Evolutionary conservation across 257 asterid species (phyloP).

Genomic region (Fraxinus quadrangulata): DNA sequence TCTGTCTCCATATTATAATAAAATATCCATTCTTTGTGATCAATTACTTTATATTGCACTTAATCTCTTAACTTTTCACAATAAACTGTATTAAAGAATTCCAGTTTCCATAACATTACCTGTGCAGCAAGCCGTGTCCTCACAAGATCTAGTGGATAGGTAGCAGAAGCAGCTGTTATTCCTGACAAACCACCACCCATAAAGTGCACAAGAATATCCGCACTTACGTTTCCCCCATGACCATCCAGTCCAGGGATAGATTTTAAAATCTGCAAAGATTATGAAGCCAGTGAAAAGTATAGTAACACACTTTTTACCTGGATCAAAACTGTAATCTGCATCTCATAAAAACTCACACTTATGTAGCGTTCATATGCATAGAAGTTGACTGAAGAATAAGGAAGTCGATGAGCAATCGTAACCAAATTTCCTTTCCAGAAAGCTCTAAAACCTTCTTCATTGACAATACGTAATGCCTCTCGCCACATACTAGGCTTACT

Average conservation of each 20-base stretch:
- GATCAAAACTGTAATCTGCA: background rate
- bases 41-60: too few species aligned
- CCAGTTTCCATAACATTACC: constrained; percentile 32
- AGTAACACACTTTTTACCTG: background rate
- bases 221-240: constrained; percentile 33
- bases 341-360: constrained; percentile 42
- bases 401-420: constrained; percentile 74
- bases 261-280: constrained; percentile 47
- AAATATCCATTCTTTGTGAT: too few species aligned
- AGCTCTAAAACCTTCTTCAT: constrained; percentile 79
- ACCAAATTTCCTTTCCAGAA: constrained; percentile 86
- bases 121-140: constrained; percentile 81
- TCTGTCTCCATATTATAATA: too few species aligned
- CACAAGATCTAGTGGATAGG: constrained; percentile 80
- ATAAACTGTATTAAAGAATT: too few species aligned
- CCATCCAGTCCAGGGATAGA: constrained; percentile 54
- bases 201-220: constrained; percentile 58
- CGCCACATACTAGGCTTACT: constrained; percentile 60
- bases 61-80: too few species aligned
- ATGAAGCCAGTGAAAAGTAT: background rate
- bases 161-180: constrained; percentile 68
- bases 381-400: constrained; percentile 67
- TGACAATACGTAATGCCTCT: constrained; percentile 63
- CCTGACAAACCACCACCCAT: constrained; percentile 83
- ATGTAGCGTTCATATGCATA: constrained; percentile 69